phyloP scores from a whole-genome alignment of 129 eudicot genomes.

The Ambrosia artemisiifolia region DNA sequence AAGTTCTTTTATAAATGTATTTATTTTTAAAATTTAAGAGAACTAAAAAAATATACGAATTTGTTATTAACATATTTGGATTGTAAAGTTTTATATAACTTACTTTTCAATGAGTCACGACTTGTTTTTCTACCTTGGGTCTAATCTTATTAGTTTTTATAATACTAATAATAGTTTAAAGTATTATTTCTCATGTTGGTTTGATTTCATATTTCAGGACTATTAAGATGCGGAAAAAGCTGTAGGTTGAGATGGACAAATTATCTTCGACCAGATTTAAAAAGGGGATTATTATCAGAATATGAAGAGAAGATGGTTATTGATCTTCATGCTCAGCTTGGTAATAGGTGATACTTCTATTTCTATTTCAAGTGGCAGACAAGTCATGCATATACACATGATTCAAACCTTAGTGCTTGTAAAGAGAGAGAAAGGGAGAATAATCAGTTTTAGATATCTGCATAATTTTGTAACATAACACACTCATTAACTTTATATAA shows the following conservation, averaged over 20 bases:
- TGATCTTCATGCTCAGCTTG: constrained; percentile 84
- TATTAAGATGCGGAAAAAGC: constrained; percentile 81
- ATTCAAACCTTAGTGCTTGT: constrained; percentile 2
- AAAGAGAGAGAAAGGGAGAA: background rate
- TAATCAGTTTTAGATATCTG: background rate
- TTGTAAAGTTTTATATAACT: background rate
- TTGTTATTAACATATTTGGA: background rate
- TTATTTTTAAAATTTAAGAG: too few species aligned
- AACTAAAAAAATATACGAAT: too few species aligned
- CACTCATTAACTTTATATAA: background rate
- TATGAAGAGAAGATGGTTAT: constrained; percentile 71
- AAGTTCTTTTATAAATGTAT: too few species aligned
- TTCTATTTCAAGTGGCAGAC: constrained; percentile 26
- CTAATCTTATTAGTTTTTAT: too few species aligned
- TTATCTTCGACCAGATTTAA: constrained; percentile 71
- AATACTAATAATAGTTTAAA: background rate
- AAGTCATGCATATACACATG: constrained; percentile 28
- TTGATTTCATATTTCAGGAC: constrained; percentile 47
- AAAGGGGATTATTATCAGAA: constrained; percentile 69
- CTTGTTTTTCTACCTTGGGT: too few species aligned
- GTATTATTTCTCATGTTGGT: background rate
- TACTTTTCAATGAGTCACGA: background rate
- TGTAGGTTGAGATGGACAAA: constrained; percentile 89
- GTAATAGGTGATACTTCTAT: constrained; percentile 51
- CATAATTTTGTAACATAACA: background rate